Evolutionary conservation across 2,329 filamentous ascomycete species (phyloP).

Genomic region (Trichoderma pleuroti): DNA sequence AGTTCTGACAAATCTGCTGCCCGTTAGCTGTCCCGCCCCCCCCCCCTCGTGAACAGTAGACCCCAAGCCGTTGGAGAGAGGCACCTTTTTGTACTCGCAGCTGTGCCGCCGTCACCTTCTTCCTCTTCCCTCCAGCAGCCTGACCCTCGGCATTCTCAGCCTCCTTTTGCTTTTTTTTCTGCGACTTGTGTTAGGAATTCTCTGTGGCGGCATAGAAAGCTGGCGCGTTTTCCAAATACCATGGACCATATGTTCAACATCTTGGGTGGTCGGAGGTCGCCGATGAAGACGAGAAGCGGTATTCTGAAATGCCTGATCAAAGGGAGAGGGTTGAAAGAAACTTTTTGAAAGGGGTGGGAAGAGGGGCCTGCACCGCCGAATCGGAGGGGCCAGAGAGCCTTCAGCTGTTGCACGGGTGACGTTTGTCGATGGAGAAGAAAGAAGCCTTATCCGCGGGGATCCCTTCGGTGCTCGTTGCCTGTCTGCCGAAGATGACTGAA

Average conservation of each 20-base stretch:
- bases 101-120: slow-evolving; percentile 97
- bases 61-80: background rate
- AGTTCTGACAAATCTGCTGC: slow-evolving; percentile 72
- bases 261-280: slow-evolving; percentile 39
- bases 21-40: background rate
- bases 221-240: slow-evolving; percentile 51
- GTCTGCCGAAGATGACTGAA: slow-evolving; percentile 6
- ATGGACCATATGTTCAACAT: slow-evolving; percentile 99
- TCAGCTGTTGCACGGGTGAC: background rate
- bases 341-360: background rate
- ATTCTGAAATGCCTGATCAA: background rate
- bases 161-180: slow-evolving; percentile 97
- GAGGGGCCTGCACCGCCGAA: background rate
- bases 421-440: background rate
- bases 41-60: background rate
- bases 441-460: slow-evolving; percentile 12
- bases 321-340: background rate
- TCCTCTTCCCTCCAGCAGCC: slow-evolving; percentile 77
- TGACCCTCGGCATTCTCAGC: slow-evolving; percentile 76
- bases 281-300: background rate
- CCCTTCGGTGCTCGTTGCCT: slow-evolving; percentile 12
- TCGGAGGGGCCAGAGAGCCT: background rate
- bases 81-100: slow-evolving; percentile 92
- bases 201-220: background rate
- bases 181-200: slow-evolving; percentile 26